Evolutionary conservation across 176 grass and related monocot genomes (phyloP).

Genomic region (Alopecurus myosuroides): DNA sequence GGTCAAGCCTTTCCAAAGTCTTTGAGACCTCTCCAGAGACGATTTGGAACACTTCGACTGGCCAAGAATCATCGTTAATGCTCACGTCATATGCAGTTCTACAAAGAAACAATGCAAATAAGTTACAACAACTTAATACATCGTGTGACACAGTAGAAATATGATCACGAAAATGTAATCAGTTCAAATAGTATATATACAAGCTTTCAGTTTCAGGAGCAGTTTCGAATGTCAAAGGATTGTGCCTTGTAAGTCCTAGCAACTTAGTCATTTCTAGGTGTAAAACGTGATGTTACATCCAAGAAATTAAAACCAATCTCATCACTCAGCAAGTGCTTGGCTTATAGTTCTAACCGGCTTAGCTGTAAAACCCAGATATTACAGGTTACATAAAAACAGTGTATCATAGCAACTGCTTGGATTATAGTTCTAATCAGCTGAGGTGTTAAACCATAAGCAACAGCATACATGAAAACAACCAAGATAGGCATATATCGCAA

Average conservation of each 20-base stretch:
- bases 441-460: background rate
- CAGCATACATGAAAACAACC: background rate
- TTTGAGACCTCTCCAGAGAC: conserved; percentile 69
- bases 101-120: conserved; percentile 11
- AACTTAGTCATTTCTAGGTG: background rate
- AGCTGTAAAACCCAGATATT: background rate
- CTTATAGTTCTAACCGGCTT: background rate
- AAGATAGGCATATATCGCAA: background rate
- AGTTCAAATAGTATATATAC: background rate
- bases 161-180: background rate
- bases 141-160: background rate
- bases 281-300: background rate
- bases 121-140: background rate
- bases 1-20: conserved; percentile 90
- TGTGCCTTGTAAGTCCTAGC: background rate
- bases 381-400: background rate
- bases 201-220: background rate
- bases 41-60: conserved; percentile 68
- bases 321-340: background rate
- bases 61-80: conserved; percentile 89
- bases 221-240: background rate
- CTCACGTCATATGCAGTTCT: conserved; percentile 98
- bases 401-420: background rate
- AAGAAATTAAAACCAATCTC: background rate
- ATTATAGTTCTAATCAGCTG: background rate